Evolutionary conservation across 2,329 filamentous ascomycete genomes (phyloP).

Genomic region (Stagonosporopsis vannaccii): DNA sequence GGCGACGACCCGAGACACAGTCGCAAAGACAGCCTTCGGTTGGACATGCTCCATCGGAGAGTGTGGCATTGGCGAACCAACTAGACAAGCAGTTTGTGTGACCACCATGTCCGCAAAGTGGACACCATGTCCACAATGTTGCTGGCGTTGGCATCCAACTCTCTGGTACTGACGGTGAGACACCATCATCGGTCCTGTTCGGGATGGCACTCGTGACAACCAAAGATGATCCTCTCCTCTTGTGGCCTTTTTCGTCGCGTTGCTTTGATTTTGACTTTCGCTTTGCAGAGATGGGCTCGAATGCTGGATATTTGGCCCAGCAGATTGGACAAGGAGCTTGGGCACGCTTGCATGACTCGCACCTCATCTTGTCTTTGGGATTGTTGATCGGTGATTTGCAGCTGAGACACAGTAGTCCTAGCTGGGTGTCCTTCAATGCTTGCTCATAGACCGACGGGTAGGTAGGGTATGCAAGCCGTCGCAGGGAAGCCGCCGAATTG

Average conservation of each 20-base stretch:
- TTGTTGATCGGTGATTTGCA: conserved; percentile 65
- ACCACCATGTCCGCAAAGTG: conserved; percentile 67
- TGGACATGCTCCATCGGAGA: conserved; percentile 63
- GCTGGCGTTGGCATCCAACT: conserved; percentile 35
- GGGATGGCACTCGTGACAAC: conserved; percentile 19
- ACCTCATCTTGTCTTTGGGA: conserved; percentile 58
- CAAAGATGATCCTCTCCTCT: conserved; percentile 37
- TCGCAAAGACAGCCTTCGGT: conserved; percentile 67
- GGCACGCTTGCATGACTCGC: conserved; percentile 58
- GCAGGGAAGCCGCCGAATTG: conserved; percentile 63
- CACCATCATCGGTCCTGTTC: conserved; percentile 23
- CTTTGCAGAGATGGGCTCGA: conserved; percentile 42
- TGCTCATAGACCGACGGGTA: conserved; percentile 66
- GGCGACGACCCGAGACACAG: conserved; percentile 59
- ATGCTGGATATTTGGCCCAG: conserved; percentile 54
- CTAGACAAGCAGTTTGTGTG: conserved; percentile 64
- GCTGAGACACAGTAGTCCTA: conserved; percentile 63
- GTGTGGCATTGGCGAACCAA: conserved; percentile 60
- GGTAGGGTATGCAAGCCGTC: conserved; percentile 61
- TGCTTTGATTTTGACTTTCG: conserved; percentile 32
- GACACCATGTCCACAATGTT: conserved; percentile 63
- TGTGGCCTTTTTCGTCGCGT: conserved; percentile 31
- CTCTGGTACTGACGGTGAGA: conserved; percentile 35
- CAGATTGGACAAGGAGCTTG: conserved; percentile 55
- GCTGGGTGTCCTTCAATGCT: conserved; percentile 60